These are phyloP conservation scores for Hymenoscyphus salicellus DNA, from an alignment of 2,329 filamentous ascomycete genomes.

Conservation along the genomic window DNA sequence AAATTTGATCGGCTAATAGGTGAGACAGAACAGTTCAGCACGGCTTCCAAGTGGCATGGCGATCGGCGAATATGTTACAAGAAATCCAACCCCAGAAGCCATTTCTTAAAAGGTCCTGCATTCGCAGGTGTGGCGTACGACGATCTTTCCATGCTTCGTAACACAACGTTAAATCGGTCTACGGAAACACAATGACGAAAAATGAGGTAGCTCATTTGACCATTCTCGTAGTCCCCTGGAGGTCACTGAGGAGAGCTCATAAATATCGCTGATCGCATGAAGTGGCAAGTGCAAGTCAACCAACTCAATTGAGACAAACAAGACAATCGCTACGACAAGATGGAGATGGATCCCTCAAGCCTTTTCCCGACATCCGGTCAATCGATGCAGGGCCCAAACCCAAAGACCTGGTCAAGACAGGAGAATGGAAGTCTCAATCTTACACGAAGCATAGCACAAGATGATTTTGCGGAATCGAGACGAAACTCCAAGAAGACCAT, in stretches of 20 bases:
- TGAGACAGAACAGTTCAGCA: background rate
- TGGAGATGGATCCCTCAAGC: background rate
- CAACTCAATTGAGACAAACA: background rate
- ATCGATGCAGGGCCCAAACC: background rate
- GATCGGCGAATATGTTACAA: background rate
- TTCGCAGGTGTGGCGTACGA: background rate
- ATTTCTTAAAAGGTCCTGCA: background rate
- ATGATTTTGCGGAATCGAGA: background rate
- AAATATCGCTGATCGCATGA: background rate
- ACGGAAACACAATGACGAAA: background rate
- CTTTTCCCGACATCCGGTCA: background rate
- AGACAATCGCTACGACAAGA: background rate
- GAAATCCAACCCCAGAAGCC: background rate
- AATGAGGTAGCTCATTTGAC: background rate
- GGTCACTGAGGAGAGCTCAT: background rate
- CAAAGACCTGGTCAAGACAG: background rate
- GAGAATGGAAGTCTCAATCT: background rate
- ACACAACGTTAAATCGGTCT: background rate
- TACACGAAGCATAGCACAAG: background rate
- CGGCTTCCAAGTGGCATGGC: background rate
- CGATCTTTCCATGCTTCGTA: background rate
- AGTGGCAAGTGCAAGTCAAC: background rate
- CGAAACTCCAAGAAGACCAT: slow-evolving; percentile 3
- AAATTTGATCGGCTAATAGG: background rate
- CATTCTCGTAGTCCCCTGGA: background rate